Conservation (phyloP, 1,139 yeast genomes). For the Groenewaldozyma auringiensis region DNA sequence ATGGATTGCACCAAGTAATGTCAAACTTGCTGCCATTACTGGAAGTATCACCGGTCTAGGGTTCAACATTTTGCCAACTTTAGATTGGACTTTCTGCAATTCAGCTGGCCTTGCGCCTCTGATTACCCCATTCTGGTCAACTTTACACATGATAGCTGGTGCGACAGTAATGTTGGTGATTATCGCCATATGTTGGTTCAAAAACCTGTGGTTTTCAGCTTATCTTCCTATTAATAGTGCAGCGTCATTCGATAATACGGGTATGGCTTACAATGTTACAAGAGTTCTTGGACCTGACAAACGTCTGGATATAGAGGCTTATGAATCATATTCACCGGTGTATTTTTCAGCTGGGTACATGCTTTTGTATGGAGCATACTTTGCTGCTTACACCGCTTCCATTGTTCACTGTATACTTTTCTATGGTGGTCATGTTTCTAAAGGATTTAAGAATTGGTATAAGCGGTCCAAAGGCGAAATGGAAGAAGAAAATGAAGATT, state of each 20-base stretch:
- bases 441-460: constrained; percentile 7
- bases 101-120: constrained; percentile 24
- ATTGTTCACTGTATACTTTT: constrained; percentile 43
- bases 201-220: constrained; percentile 32
- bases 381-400: constrained; percentile 31
- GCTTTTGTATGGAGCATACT: constrained; percentile 28
- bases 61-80: constrained; percentile 38
- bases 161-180: constrained; percentile 23
- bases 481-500: constrained; percentile 34
- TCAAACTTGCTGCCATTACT: constrained; percentile 36
- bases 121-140: constrained; percentile 39
- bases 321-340: constrained; percentile 40
- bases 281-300: constrained; percentile 35
- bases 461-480: background rate
- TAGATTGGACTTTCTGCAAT: constrained; percentile 42
- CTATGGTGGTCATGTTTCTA: constrained; percentile 9
- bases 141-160: constrained; percentile 32
- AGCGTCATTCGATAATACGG: constrained; percentile 40
- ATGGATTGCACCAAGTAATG: constrained; percentile 34
- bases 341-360: constrained; percentile 31
- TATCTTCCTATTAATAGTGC: constrained; percentile 47
- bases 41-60: constrained; percentile 44
- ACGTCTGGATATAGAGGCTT: constrained; percentile 24
- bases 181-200: constrained; percentile 1
- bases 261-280: constrained; percentile 36